Evolutionary conservation across 257 asterid species (phyloP), one percentile per base, ranked within the genome.

Genomic region (Leptodermis oblonga): DNA sequence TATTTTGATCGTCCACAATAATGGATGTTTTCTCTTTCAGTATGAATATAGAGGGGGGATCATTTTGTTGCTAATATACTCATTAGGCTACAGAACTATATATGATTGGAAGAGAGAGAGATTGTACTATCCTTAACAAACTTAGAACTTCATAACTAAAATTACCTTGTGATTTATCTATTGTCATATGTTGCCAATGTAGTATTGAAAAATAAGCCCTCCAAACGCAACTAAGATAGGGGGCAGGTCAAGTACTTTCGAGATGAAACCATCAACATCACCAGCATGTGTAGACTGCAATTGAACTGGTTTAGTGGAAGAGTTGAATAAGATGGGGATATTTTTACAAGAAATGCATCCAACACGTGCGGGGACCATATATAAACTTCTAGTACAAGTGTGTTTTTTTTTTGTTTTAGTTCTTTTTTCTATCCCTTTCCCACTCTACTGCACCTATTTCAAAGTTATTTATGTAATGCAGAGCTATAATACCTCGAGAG

Each of bases 141-240:
- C 70, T 34, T 36, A 70, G 8, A 14, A 45, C 30, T 9, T 45
- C 23, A 53, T 36, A 64, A 55, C 22, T 54, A 36, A 73, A 31
- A 67, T 26, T 36, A 85, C 94, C 92, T 70, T 59, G 81, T 71
- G 67, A 45, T 43, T 74, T 58, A 39, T 67, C 79, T 20, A 67
- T 73, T 73, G 81, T 80, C n/a, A 76, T n/a, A n/a, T 75, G 76
- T 84, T 76, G n/a, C 89, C 86, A 53, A 90, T 77, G 71, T 86
- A 88, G 69, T 84, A 81, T 65, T 91, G 97, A 80, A 87, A 85
- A 31, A 90, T 88, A 51, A 86, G 92, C 18, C 97, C 97, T 8
- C 97, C 97, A 61, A 90, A 90, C 56, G 97, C 97, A 49, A 90
- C 58, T 81, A 90, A 84, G 14, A 88, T 88, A 14, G 97, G 97